Conservation (phyloP, 192 early-diverging fungal genomes). For the Coemansia sp. region DNA sequence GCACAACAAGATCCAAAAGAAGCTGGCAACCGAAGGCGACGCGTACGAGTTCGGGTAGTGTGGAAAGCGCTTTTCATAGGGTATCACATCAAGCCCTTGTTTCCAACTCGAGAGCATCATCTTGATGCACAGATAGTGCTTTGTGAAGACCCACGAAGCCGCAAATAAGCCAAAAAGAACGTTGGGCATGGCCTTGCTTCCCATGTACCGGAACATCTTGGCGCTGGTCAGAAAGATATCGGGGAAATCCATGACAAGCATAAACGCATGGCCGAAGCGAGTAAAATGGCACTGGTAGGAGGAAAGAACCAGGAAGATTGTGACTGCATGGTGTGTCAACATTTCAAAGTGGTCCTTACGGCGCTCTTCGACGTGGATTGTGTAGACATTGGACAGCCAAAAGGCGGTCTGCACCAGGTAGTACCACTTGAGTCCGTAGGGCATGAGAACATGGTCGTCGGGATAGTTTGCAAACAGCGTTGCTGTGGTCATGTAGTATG, state of each 20-base stretch:
- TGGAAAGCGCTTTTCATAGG: constrained; percentile 59
- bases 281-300: constrained; percentile 58
- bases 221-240: constrained; percentile 60
- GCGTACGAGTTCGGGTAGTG: constrained; percentile 57
- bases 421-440: constrained; percentile 51
- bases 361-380: constrained; percentile 54
- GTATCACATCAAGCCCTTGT: constrained; percentile 45
- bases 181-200: constrained; percentile 61
- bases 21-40: constrained; percentile 39
- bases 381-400: constrained; percentile 53
- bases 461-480: constrained; percentile 53
- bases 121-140: constrained; percentile 68
- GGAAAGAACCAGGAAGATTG: constrained; percentile 46
- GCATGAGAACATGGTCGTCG: constrained; percentile 46
- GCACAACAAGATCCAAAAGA: constrained; percentile 62
- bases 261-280: constrained; percentile 55
- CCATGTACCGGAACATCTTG: constrained; percentile 77
- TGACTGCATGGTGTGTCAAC: constrained; percentile 56
- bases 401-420: constrained; percentile 53
- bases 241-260: constrained; percentile 58
- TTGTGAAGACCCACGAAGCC: constrained; percentile 70
- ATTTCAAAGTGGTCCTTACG: constrained; percentile 56
- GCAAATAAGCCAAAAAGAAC: constrained; percentile 73
- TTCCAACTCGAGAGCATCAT: constrained; percentile 65
- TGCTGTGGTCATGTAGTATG: constrained; percentile 51